phyloP scores from a whole-genome alignment of 352 stramenopile species.

The Phytopythium montanum region DNA sequence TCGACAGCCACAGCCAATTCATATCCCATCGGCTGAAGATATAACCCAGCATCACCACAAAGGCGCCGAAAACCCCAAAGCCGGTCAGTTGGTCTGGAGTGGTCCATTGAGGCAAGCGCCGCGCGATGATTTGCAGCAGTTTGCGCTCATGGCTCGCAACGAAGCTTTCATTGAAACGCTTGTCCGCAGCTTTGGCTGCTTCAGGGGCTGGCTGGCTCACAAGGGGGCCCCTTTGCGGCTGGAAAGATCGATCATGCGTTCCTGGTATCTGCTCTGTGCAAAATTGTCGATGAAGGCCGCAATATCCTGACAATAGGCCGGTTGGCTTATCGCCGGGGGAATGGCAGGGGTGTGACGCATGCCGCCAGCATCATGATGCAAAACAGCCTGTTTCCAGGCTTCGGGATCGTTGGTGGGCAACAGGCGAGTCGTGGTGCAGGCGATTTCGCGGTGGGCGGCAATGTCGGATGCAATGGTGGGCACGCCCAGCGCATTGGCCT shows the following conservation, averaged over 20 bases:
- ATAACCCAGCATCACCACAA: slow-evolving; percentile 7
- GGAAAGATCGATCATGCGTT: slow-evolving; percentile 7
- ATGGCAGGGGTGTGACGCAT: slow-evolving; percentile 7
- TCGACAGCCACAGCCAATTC: slow-evolving; percentile 7
- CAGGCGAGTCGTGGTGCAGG: slow-evolving; percentile 6
- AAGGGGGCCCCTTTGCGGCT: slow-evolving; percentile 6
- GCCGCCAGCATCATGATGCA: slow-evolving; percentile 7
- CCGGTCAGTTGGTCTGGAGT: slow-evolving; percentile 7
- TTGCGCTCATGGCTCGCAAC: slow-evolving; percentile 7
- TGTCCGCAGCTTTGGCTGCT: slow-evolving; percentile 7
- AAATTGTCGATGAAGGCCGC: slow-evolving; percentile 7
- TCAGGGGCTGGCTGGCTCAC: slow-evolving; percentile 6
- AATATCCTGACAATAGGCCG: slow-evolving; percentile 7
- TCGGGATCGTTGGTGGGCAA: slow-evolving; percentile 7
- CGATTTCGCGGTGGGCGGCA: slow-evolving; percentile 6
- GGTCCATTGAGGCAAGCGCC: slow-evolving; percentile 6
- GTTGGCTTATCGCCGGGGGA: slow-evolving; percentile 6
- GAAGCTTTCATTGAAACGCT: slow-evolving; percentile 8
- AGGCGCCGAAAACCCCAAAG: slow-evolving; percentile 7
- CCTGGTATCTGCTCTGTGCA: slow-evolving; percentile 7
- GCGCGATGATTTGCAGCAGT: slow-evolving; percentile 7
- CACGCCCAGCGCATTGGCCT: slow-evolving; percentile 6
- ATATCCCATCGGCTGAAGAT: slow-evolving; percentile 7
- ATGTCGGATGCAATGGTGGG: slow-evolving; percentile 7
- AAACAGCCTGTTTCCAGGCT: slow-evolving; percentile 7